Evolutionary conservation across 176 grass and related monocot species (phyloP).

Genomic region (Miscanthus lutarioriparius): DNA sequence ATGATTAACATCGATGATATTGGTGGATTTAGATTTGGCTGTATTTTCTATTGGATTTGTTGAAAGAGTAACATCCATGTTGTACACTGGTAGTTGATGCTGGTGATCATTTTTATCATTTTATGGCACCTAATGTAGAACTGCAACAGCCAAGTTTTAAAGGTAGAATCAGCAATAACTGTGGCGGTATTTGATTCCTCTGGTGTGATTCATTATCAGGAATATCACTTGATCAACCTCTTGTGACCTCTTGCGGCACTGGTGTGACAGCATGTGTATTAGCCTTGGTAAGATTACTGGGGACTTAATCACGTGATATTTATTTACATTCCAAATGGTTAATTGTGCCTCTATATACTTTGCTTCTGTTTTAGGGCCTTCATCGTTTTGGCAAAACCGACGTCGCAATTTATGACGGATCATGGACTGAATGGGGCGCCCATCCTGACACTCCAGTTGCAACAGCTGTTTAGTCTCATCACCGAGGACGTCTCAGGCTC

Average conservation of each 20-base stretch:
- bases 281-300: constrained; percentile 57
- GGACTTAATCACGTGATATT: neutral
- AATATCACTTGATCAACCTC: constrained; percentile 71
- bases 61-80: neutral
- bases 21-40: neutral
- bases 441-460: constrained; percentile 68
- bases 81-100: neutral
- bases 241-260: constrained; percentile 81
- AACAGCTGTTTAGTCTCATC: constrained; percentile 31
- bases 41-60: constrained; percentile 14
- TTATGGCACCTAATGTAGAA: constrained; percentile 7
- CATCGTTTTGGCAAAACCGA: constrained; percentile 79
- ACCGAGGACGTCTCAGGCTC: neutral
- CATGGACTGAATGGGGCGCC: constrained; percentile 90
- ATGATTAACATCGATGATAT: neutral
- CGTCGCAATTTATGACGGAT: constrained; percentile 76
- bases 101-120: neutral
- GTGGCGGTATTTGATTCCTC: too few relatives aligned
- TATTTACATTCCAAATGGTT: neutral
- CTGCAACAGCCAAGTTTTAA: neutral
- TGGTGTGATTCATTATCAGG: constrained; percentile 45
- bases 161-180: too few relatives aligned
- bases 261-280: constrained; percentile 95
- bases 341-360: constrained; percentile 11
- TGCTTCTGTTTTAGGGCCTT: constrained; percentile 52